These are phyloP conservation scores for Orbilia oligospora DNA, from an alignment of 2,329 filamentous ascomycete species.

Conservation along the genomic window DNA sequence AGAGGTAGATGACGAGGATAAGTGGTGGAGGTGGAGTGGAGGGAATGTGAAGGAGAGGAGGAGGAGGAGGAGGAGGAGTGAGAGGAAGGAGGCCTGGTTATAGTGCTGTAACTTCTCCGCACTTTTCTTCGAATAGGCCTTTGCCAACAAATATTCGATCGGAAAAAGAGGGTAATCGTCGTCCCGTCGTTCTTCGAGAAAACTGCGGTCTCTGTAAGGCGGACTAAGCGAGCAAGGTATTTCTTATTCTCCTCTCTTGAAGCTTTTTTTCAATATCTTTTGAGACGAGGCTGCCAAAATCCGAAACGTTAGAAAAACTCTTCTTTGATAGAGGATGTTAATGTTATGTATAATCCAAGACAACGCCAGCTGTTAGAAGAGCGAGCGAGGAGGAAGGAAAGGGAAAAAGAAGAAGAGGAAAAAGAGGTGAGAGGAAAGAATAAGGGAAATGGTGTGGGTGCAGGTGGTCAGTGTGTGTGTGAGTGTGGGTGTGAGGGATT, in stretches of 20 bases:
- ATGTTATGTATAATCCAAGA: constrained; percentile 57
- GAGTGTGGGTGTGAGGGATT: neutral
- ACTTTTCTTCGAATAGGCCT: constrained; percentile 61
- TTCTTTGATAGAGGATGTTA: constrained; percentile 45
- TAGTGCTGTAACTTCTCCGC: constrained; percentile 61
- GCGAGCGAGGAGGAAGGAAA: constrained; percentile 50
- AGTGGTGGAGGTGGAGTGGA: constrained; percentile 26
- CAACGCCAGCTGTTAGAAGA: constrained; percentile 59
- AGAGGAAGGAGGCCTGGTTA: constrained; percentile 60
- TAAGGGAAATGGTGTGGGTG: constrained; percentile 54
- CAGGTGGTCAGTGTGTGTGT: constrained; percentile 43
- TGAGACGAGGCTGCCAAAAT: constrained; percentile 55
- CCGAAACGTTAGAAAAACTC: constrained; percentile 53
- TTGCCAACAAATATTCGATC: constrained; percentile 61
- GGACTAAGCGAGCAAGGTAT: constrained; percentile 53
- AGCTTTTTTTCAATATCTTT: constrained; percentile 31
- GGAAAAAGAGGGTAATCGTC: constrained; percentile 61
- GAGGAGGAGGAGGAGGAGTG: constrained; percentile 50
- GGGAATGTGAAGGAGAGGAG: constrained; percentile 37
- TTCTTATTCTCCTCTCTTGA: constrained; percentile 46
- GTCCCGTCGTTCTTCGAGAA: constrained; percentile 55
- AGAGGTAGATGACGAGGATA: constrained; percentile 8
- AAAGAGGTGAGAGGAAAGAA: constrained; percentile 49
- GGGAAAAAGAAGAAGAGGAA: constrained; percentile 28
- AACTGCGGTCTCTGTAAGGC: constrained; percentile 53